A percentile compares a stretch with the other conserved stretches of the same genome.
phyloP scores from a whole-genome alignment of 352 stramenopile genomes.

The Phytophthora melonis region DNA sequence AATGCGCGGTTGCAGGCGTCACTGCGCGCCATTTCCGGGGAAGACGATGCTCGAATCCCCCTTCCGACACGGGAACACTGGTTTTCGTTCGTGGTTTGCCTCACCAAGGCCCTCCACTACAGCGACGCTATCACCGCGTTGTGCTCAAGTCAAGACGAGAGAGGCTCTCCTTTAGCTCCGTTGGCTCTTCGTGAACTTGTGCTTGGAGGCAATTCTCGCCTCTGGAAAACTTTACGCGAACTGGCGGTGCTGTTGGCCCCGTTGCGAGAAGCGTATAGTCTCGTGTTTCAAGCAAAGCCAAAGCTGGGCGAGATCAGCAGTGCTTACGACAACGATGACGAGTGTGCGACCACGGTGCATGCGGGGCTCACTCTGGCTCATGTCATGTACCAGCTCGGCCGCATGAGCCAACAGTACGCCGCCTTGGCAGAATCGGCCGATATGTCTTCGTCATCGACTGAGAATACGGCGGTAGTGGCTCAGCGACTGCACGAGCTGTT shows the following conservation, averaged over 20 bases:
- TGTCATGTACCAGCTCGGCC: conserved; percentile 81
- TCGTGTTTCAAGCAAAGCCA: conserved; percentile 56
- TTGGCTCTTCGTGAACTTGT: conserved; percentile 67
- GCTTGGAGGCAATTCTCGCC: conserved; percentile 50
- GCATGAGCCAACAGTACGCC: conserved; percentile 78
- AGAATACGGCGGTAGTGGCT: conserved; percentile 40
- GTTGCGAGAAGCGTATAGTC: conserved; percentile 65
- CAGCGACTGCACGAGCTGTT: conserved; percentile 60
- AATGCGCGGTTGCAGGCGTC: conserved; percentile 54
- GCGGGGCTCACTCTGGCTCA: conserved; percentile 71
- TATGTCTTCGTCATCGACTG: conserved; percentile 19
- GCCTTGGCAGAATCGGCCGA: conserved; percentile 37
- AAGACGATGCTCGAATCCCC: conserved; percentile 53
- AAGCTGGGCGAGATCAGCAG: conserved; percentile 19
- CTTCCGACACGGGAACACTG: conserved; percentile 69
- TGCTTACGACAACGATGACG: conserved; percentile 40
- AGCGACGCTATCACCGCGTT: conserved; percentile 62
- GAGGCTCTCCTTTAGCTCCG: conserved; percentile 27
- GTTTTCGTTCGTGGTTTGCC: conserved; percentile 71
- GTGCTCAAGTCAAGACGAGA: conserved; percentile 46
- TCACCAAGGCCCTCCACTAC: conserved; percentile 60
- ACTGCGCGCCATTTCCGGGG: conserved; percentile 49
- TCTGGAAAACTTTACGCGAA: conserved; percentile 58
- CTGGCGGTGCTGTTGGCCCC: conserved; percentile 61
- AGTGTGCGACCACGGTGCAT: conserved; percentile 41